phyloP scores from a whole-genome alignment of 352 stramenopile genomes.

The Phytophthora europaea region DNA sequence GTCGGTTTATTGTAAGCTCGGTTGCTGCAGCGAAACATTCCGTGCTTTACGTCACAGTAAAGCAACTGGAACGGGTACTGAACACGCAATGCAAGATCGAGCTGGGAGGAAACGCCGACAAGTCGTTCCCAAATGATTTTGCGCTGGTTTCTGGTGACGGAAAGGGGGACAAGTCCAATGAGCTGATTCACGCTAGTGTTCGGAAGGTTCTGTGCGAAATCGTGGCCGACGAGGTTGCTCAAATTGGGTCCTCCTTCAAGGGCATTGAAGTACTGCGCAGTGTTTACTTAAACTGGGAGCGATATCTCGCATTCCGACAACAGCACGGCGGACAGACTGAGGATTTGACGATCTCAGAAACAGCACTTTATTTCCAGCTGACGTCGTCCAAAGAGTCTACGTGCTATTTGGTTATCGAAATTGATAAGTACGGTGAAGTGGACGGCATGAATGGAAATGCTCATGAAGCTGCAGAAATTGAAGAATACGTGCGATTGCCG shows the following conservation, averaged over 20 bases:
- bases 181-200: constrained; percentile 76
- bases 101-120: constrained; percentile 53
- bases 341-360: constrained; percentile 86
- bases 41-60: constrained; percentile 59
- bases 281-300: constrained; percentile 87
- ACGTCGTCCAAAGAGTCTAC: constrained; percentile 87
- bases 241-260: constrained; percentile 81
- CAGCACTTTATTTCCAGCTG: constrained; percentile 86
- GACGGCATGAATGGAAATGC: constrained; percentile 62
- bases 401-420: constrained; percentile 88
- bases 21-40: constrained; percentile 73
- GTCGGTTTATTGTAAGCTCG: constrained; percentile 74
- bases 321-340: constrained; percentile 82
- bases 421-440: constrained; percentile 85
- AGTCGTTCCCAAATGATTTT: constrained; percentile 69
- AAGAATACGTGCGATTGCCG: constrained; percentile 80
- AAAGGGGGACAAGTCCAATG: constrained; percentile 76
- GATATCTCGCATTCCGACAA: constrained; percentile 87
- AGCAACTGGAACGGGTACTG: constrained; percentile 76
- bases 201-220: constrained; percentile 84
- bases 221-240: constrained; percentile 83
- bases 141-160: constrained; percentile 76
- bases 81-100: constrained; percentile 88
- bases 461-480: constrained; percentile 60
- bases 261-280: constrained; percentile 84